phyloP scores from a whole-genome alignment of 495 filamentous ascomycete species.

The Aspergillus steynii region DNA sequence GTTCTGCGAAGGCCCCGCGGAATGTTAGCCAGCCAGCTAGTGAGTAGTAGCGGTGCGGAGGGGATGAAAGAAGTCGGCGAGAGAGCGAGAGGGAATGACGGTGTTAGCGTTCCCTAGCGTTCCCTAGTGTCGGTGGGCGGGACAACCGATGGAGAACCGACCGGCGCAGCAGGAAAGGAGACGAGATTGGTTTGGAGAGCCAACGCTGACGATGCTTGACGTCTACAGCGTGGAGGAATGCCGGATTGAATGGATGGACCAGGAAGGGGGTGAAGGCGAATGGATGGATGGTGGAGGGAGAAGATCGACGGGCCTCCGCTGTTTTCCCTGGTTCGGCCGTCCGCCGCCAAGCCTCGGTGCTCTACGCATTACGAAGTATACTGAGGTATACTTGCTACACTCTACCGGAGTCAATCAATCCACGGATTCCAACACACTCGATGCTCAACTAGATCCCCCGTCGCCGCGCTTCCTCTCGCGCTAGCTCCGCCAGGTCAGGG shows the following conservation, averaged over 20 bases:
- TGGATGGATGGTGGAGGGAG: background rate
- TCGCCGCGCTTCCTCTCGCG: slow-evolving; percentile 24
- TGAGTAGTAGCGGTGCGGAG: background rate
- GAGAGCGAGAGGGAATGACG: background rate
- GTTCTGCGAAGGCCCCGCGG: background rate
- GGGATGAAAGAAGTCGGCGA: background rate
- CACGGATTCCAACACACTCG: background rate
- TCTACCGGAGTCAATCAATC: too few relatives aligned
- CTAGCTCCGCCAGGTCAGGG: slow-evolving; percentile 21
- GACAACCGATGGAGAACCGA: background rate
- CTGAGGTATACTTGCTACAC: too few relatives aligned
- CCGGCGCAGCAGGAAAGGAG: too few relatives aligned
- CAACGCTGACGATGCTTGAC: too few relatives aligned
- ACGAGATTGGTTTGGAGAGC: too few relatives aligned
- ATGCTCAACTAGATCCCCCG: slow-evolving; percentile 12
- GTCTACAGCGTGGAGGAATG: too few relatives aligned
- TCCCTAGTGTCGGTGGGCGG: background rate
- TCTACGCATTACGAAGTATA: background rate
- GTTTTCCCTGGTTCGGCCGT: too few relatives aligned
- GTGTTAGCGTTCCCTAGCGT: background rate
- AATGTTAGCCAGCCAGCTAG: background rate
- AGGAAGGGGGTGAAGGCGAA: too few relatives aligned
- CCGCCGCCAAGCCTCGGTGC: background rate
- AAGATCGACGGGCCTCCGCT: background rate
- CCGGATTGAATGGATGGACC: too few relatives aligned